Percentiles rank a stretch among this genome's conserved stretches.
phyloP scores from a whole-genome alignment of 2,329 filamentous ascomycete genomes.

The Calonectria pseudoturangicola region DNA sequence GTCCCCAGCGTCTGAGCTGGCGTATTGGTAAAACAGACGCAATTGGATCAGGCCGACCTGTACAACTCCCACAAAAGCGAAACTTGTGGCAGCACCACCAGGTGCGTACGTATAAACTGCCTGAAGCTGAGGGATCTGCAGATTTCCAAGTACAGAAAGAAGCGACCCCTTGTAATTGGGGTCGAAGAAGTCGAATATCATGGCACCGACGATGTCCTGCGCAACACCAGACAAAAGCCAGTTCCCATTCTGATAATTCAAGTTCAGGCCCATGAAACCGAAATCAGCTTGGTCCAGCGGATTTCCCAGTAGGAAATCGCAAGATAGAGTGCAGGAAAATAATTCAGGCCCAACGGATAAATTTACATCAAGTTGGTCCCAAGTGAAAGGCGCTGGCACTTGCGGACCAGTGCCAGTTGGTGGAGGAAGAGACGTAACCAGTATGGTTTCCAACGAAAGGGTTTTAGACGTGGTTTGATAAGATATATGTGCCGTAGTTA shows the following conservation, averaged over 20 bases:
- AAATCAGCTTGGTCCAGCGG: neutral
- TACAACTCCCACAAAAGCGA: neutral
- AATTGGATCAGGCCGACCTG: neutral
- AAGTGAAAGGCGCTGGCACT: constrained; percentile 2
- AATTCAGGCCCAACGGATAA: neutral
- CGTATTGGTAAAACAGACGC: constrained; percentile 1
- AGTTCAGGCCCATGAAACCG: neutral
- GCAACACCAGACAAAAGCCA: constrained; percentile 3
- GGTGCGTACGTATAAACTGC: neutral
- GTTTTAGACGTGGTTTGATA: neutral
- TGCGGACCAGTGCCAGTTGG: neutral
- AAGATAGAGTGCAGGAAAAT: neutral
- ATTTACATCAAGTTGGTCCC: neutral
- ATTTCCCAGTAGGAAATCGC: neutral
- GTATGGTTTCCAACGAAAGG: neutral
- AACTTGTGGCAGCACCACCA: neutral
- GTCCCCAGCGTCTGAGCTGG: neutral
- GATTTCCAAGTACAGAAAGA: neutral
- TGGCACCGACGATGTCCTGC: neutral
- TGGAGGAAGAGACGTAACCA: neutral
- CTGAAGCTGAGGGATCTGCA: neutral
- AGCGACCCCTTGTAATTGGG: neutral
- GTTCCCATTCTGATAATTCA: neutral
- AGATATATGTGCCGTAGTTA: neutral
- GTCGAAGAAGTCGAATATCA: constrained; percentile 2